A percentile compares a stretch with the other conserved stretches of the same genome.
Evolutionary conservation across 2,329 filamentous ascomycete species (phyloP).

Genomic region (Paecilomyces dactylethromorphus): DNA sequence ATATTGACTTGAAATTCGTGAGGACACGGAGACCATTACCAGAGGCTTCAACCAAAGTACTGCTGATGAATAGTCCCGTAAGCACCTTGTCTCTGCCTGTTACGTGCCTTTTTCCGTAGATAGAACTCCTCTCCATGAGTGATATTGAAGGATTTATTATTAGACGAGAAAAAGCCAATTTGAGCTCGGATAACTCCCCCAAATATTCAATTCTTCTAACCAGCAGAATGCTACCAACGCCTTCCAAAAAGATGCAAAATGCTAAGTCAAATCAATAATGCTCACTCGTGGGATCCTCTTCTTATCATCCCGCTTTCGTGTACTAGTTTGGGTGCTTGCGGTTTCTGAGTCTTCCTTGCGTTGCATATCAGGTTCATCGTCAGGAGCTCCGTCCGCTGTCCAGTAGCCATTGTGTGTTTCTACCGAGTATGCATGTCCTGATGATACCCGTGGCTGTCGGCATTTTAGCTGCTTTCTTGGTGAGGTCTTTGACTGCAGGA

Average conservation of each 20-base stretch:
- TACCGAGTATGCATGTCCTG: conserved; percentile 10
- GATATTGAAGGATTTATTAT: not conserved
- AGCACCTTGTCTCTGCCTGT: no score
- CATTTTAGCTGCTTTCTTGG: not conserved
- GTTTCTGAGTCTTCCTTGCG: conserved; percentile 2
- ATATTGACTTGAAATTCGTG: no score
- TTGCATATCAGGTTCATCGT: conserved; percentile 6
- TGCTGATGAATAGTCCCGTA: no score
- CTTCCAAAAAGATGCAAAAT: not conserved
- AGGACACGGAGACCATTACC: no score
- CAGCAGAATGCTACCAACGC: not conserved
- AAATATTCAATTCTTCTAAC: not conserved
- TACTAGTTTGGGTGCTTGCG: conserved; percentile 2
- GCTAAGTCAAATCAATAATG: conserved; percentile 22
- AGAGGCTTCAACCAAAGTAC: no score
- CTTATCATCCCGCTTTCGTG: conserved; percentile 4
- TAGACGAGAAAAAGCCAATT: not conserved
- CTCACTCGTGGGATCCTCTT: conserved; percentile 25
- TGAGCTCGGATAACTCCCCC: not conserved
- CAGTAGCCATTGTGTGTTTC: conserved; percentile 17
- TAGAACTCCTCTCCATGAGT: no score
- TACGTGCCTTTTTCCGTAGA: no score
- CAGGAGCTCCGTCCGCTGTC: conserved; percentile 10
- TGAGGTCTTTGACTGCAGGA: not conserved
- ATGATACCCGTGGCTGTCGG: conserved; percentile 4